Evolutionary conservation across 2,329 filamentous ascomycete species (phyloP).

Genomic region (Calonectria naviculata): DNA sequence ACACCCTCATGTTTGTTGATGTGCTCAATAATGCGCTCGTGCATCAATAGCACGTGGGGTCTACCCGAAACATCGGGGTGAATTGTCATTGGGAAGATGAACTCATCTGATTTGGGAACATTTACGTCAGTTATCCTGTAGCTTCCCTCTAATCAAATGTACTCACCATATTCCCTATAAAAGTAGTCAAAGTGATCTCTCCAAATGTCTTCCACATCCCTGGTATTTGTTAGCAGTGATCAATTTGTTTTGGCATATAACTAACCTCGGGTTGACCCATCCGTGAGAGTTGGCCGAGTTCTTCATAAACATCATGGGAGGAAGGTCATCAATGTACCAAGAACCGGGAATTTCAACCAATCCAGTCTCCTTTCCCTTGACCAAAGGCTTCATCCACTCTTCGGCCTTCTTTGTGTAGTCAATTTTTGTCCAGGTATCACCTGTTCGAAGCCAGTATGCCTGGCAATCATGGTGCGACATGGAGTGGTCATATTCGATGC

Average conservation of each 20-base stretch:
- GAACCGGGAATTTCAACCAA: slow-evolving; percentile 71
- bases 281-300: slow-evolving; percentile 72
- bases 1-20: slow-evolving; percentile 72
- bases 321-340: slow-evolving; percentile 74
- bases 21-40: slow-evolving; percentile 73
- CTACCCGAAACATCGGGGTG: slow-evolving; percentile 79
- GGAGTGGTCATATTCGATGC: slow-evolving; percentile 76
- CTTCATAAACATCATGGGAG: slow-evolving; percentile 80
- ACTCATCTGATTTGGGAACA: slow-evolving; percentile 61
- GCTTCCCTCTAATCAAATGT: neutral
- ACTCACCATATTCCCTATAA: slow-evolving; percentile 73
- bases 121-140: neutral
- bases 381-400: slow-evolving; percentile 61
- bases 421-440: slow-evolving; percentile 75
- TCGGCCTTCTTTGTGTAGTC: slow-evolving; percentile 61
- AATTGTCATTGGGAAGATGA: slow-evolving; percentile 82
- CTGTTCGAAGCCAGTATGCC: slow-evolving; percentile 71
- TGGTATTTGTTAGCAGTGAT: neutral
- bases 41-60: slow-evolving; percentile 79
- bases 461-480: slow-evolving; percentile 68
- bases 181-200: slow-evolving; percentile 78
- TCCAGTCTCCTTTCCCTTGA: slow-evolving; percentile 68
- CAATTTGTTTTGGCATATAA: neutral
- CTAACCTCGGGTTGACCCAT: slow-evolving; percentile 59
- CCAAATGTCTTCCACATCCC: slow-evolving; percentile 73